Conservation (phyloP, 768 basidiomycete genomes). For the Leccinum boreale region DNA sequence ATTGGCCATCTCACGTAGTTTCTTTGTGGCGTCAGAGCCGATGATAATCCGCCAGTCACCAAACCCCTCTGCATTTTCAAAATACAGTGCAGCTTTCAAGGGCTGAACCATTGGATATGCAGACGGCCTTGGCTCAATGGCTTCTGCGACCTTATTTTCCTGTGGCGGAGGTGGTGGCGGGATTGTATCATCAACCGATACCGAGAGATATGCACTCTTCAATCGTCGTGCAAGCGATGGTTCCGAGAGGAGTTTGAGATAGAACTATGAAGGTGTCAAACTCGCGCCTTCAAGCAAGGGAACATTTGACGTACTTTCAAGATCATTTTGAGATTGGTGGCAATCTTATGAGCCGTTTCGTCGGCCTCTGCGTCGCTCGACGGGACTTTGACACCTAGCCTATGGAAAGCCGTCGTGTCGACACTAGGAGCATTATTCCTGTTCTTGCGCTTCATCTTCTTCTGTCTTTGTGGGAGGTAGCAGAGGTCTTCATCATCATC, state of each 20-base stretch:
- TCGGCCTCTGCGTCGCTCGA: slow-evolving; percentile 16
- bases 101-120: slow-evolving; percentile 51
- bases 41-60: slow-evolving; percentile 65
- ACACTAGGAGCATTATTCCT: slow-evolving; percentile 12
- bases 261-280: slow-evolving; percentile 20
- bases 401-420: slow-evolving; percentile 30
- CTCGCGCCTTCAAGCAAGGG: too few species aligned
- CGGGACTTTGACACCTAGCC: slow-evolving; percentile 29
- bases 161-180: not conserved
- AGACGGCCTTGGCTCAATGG: slow-evolving; percentile 13
- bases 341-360: slow-evolving; percentile 13
- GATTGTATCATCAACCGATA: not conserved
- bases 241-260: slow-evolving; percentile 19
- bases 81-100: slow-evolving; percentile 58
- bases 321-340: slow-evolving; percentile 22
- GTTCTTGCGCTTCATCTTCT: slow-evolving; percentile 20
- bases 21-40: slow-evolving; percentile 45
- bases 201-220: slow-evolving; percentile 9
- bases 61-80: slow-evolving; percentile 56
- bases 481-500: slow-evolving; percentile 5
- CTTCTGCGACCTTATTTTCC: not conserved
- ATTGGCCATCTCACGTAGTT: slow-evolving; percentile 46
- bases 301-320: slow-evolving; percentile 25
- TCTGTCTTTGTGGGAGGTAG: slow-evolving; percentile 22
- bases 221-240: slow-evolving; percentile 11